Base-by-base conservation (phyloP, 1,139 yeast species). In the Yarrowia galli region DNA sequence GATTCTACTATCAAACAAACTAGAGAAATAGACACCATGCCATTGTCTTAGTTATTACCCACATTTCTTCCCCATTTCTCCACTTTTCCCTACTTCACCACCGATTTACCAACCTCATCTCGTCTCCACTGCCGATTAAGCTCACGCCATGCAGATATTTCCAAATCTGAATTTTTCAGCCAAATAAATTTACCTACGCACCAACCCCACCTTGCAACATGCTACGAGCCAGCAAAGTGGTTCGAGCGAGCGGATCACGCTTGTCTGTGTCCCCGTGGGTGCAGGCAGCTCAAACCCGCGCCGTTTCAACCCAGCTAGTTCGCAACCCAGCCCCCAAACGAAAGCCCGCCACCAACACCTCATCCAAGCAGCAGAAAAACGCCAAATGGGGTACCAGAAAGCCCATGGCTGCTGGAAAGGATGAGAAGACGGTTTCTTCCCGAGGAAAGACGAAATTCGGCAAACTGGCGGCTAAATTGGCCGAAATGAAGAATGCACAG, bases 381-480 rank as follows among this genome's bases (percentile, higher is more conserved):
- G 51, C 28, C 18, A 15, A 15, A 2, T 46, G 51, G 51, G 20
- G 13, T 4, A 3, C 40, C 6, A 18, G 40, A 18, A 49, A 18
- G 40, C n/a, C 54, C 38, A 2, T n/a, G 35, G 18, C 20, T 2
- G 38, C n/a, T 5, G 9, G n/a, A 2, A 7, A 1, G 23, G 32
- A 28, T 28, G 32, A 6, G 10, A 28, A 28, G 32, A 28, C 32
- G 32, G 1, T 28, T 28, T 3, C 32, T 5, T 1, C 32, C 18
- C 56, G 56, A 49, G 25, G 20, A 49, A 32, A 15, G 10, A 3
- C 43, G 12, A 51, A 51, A 51, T 72, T 89, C 81, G 71, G 89
- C 81, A 71, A 85, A 82, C 69, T 89, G 75, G 4, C 51, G 6
- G 45, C 15, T 2, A 40, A 40, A 20, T 43, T 58, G 64, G 64